These are phyloP conservation scores for Leccinellum luteum DNA, from an alignment of 768 basidiomycete species.

Conservation along the genomic window DNA sequence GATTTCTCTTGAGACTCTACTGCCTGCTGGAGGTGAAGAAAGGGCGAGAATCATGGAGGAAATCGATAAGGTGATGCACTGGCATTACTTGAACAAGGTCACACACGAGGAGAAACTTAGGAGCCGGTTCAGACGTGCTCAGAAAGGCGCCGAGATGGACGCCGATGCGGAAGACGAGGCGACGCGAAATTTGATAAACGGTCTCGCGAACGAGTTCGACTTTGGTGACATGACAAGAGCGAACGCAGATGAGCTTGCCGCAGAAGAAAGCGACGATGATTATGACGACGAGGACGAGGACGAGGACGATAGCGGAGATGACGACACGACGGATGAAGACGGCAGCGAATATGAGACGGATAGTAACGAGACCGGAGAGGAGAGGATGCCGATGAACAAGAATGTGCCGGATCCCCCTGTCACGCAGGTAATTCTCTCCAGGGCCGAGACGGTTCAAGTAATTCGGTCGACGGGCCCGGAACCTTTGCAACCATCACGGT, in stretches of 20 bases:
- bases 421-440: background rate
- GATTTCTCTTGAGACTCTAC: slow-evolving; percentile 83
- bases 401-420: background rate
- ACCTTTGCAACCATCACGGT: background rate
- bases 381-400: slow-evolving; percentile 9
- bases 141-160: slow-evolving; percentile 40
- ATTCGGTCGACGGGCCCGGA: background rate
- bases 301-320: slow-evolving; percentile 40
- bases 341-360: slow-evolving; percentile 37
- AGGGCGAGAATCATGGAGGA: slow-evolving; percentile 78
- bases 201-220: slow-evolving; percentile 77
- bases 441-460: slow-evolving; percentile 1
- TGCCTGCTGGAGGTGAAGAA: slow-evolving; percentile 79
- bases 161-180: slow-evolving; percentile 76
- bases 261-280: slow-evolving; percentile 59
- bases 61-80: slow-evolving; percentile 83
- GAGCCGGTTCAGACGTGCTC: slow-evolving; percentile 71
- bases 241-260: slow-evolving; percentile 78
- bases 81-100: slow-evolving; percentile 94
- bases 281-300: slow-evolving; percentile 39
- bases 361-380: slow-evolving; percentile 14
- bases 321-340: slow-evolving; percentile 39
- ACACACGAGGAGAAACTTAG: slow-evolving; percentile 89
- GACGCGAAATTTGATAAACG: slow-evolving; percentile 74
- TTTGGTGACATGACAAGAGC: slow-evolving; percentile 77